These are phyloP conservation scores for Suillus brevipes DNA, from an alignment of 768 basidiomycete genomes.

Conservation along the genomic window DNA sequence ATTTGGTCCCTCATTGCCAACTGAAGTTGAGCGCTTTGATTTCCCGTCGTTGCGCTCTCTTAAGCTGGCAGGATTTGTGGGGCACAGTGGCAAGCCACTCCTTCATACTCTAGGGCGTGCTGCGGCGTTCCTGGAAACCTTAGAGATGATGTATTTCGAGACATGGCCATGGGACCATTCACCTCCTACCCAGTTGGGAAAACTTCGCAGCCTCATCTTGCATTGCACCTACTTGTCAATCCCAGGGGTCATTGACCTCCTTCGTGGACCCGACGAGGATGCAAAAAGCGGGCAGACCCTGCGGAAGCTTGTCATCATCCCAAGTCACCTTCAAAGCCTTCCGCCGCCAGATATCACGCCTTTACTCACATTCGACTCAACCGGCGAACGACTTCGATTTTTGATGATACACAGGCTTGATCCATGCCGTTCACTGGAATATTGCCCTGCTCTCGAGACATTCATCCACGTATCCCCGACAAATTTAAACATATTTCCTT, in stretches of 20 bases:
- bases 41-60: background rate
- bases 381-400: background rate
- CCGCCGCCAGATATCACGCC: background rate
- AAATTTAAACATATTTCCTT: background rate
- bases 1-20: background rate
- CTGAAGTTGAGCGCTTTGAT: background rate
- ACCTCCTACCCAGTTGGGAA: background rate
- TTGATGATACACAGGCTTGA: conserved; percentile 2
- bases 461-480: background rate
- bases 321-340: background rate
- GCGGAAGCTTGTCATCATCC: background rate
- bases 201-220: conserved; percentile 4
- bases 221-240: conserved; percentile 3
- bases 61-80: background rate
- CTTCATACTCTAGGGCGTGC: background rate
- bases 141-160: background rate
- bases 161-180: background rate
- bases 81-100: background rate
- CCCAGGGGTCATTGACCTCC: background rate
- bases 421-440: background rate
- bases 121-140: background rate
- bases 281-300: background rate
- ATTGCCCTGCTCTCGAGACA: background rate
- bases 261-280: background rate
- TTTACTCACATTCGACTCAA: background rate